A percentile compares a stretch with the other conserved stretches of the same genome.
Evolutionary conservation across 2,329 filamentous ascomycete genomes (phyloP).

Genomic region (Magnaporthales sp.): DNA sequence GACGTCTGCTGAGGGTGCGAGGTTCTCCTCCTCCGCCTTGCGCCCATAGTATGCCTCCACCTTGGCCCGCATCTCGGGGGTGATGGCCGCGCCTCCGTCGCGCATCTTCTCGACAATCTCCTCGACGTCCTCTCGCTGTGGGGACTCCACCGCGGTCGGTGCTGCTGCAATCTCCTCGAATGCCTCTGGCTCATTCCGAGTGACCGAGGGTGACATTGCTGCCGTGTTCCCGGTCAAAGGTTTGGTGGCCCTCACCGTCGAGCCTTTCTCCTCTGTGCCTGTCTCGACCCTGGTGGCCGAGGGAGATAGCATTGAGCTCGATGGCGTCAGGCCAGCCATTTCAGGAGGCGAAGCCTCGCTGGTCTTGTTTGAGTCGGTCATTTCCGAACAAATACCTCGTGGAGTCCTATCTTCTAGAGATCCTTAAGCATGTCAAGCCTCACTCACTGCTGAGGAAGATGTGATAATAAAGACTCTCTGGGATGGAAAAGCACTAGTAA

Average conservation of each 20-base stretch:
- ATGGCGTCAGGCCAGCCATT: neutral
- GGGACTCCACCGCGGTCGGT: neutral
- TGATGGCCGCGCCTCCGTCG: neutral
- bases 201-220: neutral
- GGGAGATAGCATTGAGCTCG: neutral
- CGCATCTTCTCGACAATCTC: conserved; percentile 2
- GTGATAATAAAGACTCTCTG: neutral
- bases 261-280: neutral
- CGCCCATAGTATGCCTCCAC: conserved; percentile 4
- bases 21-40: neutral
- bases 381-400: neutral
- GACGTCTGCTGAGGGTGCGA: conserved; percentile 2
- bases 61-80: conserved; percentile 3
- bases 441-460: neutral
- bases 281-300: neutral
- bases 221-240: neutral
- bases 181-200: neutral
- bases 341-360: neutral
- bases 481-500: too few species aligned
- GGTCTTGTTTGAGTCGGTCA: neutral
- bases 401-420: neutral
- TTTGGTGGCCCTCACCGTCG: neutral
- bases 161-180: neutral
- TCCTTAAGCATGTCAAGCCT: neutral
- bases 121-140: neutral